Conservation (phyloP, 164 flowering plant genomes). For the Berberis thunbergii region DNA sequence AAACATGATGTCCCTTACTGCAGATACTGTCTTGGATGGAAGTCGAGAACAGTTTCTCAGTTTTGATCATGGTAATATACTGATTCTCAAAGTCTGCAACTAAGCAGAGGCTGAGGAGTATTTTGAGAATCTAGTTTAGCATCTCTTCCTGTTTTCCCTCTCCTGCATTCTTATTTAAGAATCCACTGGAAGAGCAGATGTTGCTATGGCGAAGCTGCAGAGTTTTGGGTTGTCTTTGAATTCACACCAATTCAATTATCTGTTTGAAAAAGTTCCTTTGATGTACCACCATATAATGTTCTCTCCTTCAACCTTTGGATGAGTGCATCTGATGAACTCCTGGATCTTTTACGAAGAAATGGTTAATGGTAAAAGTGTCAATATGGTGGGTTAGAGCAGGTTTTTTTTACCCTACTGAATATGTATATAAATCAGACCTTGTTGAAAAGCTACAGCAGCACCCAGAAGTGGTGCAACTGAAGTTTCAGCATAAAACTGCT, state of each 20-base stretch:
- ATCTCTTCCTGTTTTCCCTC: slow-evolving; percentile 35
- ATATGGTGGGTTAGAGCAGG: slow-evolving; percentile 47
- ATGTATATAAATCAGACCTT: slow-evolving; percentile 30
- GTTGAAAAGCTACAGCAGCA: slow-evolving; percentile 30
- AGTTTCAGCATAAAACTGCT: slow-evolving; percentile 26
- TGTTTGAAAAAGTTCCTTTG: slow-evolving; percentile 29
- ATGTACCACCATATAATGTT: slow-evolving; percentile 42
- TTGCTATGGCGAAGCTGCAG: slow-evolving; percentile 39
- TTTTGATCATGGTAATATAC: slow-evolving; percentile 31
- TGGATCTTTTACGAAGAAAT: slow-evolving; percentile 37
- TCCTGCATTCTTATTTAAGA: slow-evolving; percentile 42
- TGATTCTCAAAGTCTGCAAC: slow-evolving; percentile 26
- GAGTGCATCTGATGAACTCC: slow-evolving; percentile 29
- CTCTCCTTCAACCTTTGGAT: slow-evolving; percentile 64
- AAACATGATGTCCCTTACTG: slow-evolving; percentile 7
- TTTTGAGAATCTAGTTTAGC: slow-evolving; percentile 21
- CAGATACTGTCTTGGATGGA: slow-evolving; percentile 26
- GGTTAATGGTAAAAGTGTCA: slow-evolving; percentile 29
- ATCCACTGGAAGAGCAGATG: slow-evolving; percentile 32
- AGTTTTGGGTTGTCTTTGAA: slow-evolving; percentile 27
- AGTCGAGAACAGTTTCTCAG: slow-evolving; percentile 17
- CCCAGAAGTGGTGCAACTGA: slow-evolving; percentile 39
- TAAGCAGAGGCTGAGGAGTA: slow-evolving; percentile 37
- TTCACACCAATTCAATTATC: slow-evolving; percentile 41
- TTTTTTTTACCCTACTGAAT: slow-evolving; percentile 32